Evolutionary conservation across 192 early-diverging fungal genomes (phyloP), one percentile per base, ranked within the genome.

Genomic region (Rhizophagus sp.): DNA sequence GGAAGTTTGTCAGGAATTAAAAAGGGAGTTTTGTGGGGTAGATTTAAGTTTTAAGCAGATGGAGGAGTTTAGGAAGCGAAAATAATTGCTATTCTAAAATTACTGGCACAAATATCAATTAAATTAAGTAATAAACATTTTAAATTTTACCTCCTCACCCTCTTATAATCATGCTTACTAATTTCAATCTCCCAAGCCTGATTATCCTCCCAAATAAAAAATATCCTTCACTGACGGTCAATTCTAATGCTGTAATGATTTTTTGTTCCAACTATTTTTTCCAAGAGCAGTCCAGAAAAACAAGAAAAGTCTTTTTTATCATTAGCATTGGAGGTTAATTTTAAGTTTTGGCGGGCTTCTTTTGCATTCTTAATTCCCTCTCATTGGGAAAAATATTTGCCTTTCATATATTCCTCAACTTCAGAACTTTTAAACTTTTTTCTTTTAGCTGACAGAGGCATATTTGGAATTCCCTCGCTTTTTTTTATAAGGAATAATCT

Each of bases 141-240:
- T 39, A 39, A 39, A 39, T 3, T 39, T 8, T 49, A 63, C 11
- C 62, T 63, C 24, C 24, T 69, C 2, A 69, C 33, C 39, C 19
- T 69, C 67, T 69, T 69, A 69, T 69, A 69, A 34, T 69, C 67
- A 69, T 69, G 67, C 15, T 69, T 69, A 30, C 67, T 69, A 39
- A 69, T 39, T 39, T 69, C 67, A 69, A 69, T 69, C 19, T 69
- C 67, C 39, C 67, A 69, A 15, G 33, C 67, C 39, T 69, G 3
- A 22, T 69, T 69, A 39, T 69, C 1, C 12, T 69, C 33, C 39
- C 67, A 69, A 36, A 36, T 19, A 36, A 69, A 69, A 41, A 69
- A 69, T 69, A 69, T 69, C 0, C 67, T 8, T 69, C 67, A 69
- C 39, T 22, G 67, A 6, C 67, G 34, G 67, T 34, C 67, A 36